phyloP scores from a whole-genome alignment of 305 asterid species.

The Solanum chacoense region DNA sequence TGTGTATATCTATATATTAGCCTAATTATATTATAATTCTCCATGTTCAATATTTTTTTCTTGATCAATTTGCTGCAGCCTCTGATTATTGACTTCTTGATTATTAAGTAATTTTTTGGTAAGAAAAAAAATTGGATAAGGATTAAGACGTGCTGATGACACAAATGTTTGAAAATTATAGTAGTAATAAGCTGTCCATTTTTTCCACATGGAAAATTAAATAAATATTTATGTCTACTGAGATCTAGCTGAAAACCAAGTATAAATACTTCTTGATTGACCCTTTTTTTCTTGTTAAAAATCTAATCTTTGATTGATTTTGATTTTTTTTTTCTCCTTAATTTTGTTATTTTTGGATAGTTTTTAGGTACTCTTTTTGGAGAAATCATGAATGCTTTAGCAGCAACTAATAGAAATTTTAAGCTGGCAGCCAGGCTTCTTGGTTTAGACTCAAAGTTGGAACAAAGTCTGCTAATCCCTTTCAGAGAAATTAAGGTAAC shows the following conservation, averaged over 20 bases:
- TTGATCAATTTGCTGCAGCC: not conserved
- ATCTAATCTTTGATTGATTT: not conserved
- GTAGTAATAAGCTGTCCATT: not conserved
- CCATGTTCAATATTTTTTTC: not conserved
- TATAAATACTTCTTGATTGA: not conserved
- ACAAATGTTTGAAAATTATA: not conserved
- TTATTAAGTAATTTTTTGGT: not conserved
- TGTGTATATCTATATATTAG: not conserved
- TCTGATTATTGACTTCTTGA: not conserved
- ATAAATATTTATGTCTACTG: not conserved
- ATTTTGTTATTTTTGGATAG: not conserved
- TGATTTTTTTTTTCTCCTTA: not conserved
- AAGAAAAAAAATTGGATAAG: not conserved
- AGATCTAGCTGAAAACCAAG: not conserved
- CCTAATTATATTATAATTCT: not conserved
- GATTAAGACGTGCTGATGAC: not conserved
- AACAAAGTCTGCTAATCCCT: conserved; percentile 67
- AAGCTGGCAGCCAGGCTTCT: conserved; percentile 67
- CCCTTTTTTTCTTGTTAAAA: not conserved
- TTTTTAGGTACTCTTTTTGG: not conserved
- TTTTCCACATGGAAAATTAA: not conserved
- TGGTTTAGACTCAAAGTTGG: conserved; percentile 74
- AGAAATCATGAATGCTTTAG: conserved; percentile 69
- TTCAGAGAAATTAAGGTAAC: conserved; percentile 81
- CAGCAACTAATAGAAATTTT: conserved; percentile 80